Percentiles rank a stretch among this genome's conserved stretches.
Conservation (phyloP, 2,329 filamentous ascomycete species). For the Fusarium sp. region DNA sequence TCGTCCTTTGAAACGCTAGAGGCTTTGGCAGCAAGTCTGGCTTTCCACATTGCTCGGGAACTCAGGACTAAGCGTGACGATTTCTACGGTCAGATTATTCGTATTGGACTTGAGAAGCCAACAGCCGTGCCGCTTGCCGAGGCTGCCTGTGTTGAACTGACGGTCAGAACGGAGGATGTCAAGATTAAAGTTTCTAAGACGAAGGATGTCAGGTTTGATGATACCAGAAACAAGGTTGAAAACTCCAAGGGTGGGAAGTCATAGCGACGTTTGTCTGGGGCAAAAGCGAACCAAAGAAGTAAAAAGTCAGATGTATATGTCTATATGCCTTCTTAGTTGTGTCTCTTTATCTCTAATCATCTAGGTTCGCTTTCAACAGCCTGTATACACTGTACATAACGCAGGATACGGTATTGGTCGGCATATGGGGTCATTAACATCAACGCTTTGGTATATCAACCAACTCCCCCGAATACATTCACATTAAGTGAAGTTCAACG, state of each 20-base stretch:
- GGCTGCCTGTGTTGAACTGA: conserved; percentile 72
- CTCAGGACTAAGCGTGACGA: conserved; percentile 46
- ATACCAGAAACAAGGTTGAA: conserved; percentile 18
- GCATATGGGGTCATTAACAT: neutral
- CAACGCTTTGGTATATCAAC: neutral
- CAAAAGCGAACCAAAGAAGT: neutral
- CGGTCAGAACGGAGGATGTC: conserved; percentile 45
- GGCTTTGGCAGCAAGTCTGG: conserved; percentile 65
- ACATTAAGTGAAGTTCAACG: neutral
- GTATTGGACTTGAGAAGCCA: conserved; percentile 75
- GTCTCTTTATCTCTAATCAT: neutral
- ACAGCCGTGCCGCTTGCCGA: conserved; percentile 79
- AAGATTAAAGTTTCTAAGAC: conserved; percentile 20
- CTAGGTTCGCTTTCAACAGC: neutral
- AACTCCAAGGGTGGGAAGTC: conserved; percentile 1
- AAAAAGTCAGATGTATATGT: neutral
- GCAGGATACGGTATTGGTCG: conserved; percentile 3
- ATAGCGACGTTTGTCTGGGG: neutral
- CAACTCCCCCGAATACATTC: neutral
- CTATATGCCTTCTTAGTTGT: neutral
- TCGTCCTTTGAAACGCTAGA: conserved; percentile 73
- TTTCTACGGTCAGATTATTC: conserved; percentile 61
- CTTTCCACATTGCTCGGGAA: conserved; percentile 57
- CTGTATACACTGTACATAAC: conserved; percentile 1
- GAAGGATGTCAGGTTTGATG: conserved; percentile 23